Evolutionary conservation across 2,329 filamentous ascomycete genomes (phyloP).

Genomic region (Pseudogymnoascus sp.): DNA sequence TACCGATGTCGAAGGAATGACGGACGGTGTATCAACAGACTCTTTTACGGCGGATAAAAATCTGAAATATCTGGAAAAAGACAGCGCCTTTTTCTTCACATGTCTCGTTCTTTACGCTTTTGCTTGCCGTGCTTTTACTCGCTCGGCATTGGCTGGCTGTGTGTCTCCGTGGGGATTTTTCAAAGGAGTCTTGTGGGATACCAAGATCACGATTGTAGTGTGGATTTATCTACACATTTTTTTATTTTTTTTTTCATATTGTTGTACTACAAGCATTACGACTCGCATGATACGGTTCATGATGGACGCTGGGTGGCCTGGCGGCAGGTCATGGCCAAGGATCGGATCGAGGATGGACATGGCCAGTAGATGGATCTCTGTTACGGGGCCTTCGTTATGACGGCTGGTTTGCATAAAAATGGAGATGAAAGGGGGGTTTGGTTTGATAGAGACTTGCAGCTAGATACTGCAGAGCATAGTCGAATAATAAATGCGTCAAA

Average conservation of each 20-base stretch:
- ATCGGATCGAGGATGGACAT: conserved; percentile 5
- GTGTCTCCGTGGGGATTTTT: conserved; percentile 2
- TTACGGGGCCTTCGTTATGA: conserved; percentile 3
- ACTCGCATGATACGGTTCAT: conserved; percentile 12
- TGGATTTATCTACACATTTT: conserved; percentile 14
- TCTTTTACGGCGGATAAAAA: conserved; percentile 1
- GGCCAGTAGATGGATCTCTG: neutral
- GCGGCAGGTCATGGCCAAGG: conserved; percentile 1
- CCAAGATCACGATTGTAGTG: conserved; percentile 9
- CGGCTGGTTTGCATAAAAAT: conserved; percentile 9
- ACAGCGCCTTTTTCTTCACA: conserved; percentile 5
- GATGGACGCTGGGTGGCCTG: neutral
- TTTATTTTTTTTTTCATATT: conserved; percentile 17
- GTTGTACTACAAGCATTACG: conserved; percentile 23
- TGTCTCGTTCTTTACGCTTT: conserved; percentile 4
- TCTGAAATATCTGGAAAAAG: conserved; percentile 6
- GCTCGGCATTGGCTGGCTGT: neutral
- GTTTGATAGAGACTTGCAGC: conserved; percentile 5
- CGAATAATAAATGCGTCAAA: conserved; percentile 1
- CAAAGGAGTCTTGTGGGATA: conserved; percentile 6
- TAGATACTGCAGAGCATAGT: conserved; percentile 7
- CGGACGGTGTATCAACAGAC: conserved; percentile 6
- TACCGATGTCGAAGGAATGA: neutral
- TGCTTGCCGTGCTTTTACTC: conserved; percentile 3
- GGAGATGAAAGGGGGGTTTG: neutral